A percentile compares a stretch with the other conserved stretches of the same genome.
Evolutionary conservation across 129 eudicot genomes (phyloP).

Genomic region (sunflower (Helianthus annuus)): HanXRQr2.0-SUNRISE NC_035435.2:154472472-154472971

Average conservation of each 20-base stretch:
- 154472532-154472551: no score
- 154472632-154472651: background rate
- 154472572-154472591: background rate
- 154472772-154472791: background rate
- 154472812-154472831: constrained; percentile 19
- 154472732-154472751: background rate
- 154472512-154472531: no score
- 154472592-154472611: background rate
- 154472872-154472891: constrained; percentile 30
- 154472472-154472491: no score
- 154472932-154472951: constrained; percentile 13
- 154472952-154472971: constrained; percentile 13
- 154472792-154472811: constrained; percentile 13
- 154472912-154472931: constrained; percentile 31
- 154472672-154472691: background rate
- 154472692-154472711: background rate
- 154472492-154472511: no score
- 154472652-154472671: background rate
- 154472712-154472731: no score
- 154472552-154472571: no score
- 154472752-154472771: background rate
- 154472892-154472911: constrained; percentile 23
- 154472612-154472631: background rate
- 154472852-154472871: constrained; percentile 29
- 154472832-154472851: constrained; percentile 3